Evolutionary conservation across 1,139 yeast species (phyloP).

Genomic region (Torulaspora pretoriensis): DNA sequence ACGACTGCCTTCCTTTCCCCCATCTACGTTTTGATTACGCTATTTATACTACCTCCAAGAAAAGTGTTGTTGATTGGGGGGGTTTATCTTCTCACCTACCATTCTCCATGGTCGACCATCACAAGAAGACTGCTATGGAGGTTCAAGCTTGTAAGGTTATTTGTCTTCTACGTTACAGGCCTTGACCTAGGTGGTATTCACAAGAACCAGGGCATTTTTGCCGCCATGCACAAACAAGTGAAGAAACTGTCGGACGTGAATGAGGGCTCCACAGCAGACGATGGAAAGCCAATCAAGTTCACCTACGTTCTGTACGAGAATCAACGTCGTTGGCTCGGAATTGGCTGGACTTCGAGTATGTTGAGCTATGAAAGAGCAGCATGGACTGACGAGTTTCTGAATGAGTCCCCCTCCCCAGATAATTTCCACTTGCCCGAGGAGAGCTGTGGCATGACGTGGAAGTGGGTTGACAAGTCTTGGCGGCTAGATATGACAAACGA

Average conservation of each 20-base stretch:
- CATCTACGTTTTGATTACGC: constrained; percentile 63
- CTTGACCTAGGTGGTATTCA: constrained; percentile 66
- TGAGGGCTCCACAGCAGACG: constrained; percentile 35
- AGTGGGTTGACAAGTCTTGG: constrained; percentile 95
- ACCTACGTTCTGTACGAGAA: constrained; percentile 93
- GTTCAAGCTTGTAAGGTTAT: constrained; percentile 61
- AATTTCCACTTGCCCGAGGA: constrained; percentile 74
- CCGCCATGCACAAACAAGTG: constrained; percentile 36
- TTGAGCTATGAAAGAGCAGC: constrained; percentile 90
- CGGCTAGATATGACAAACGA: constrained; percentile 82
- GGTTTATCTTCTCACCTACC: constrained; percentile 68
- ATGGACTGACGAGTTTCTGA: constrained; percentile 94
- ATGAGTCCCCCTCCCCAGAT: constrained; percentile 76
- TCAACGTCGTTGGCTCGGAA: constrained; percentile 95
- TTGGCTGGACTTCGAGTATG: constrained; percentile 94
- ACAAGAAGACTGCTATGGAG: constrained; percentile 82
- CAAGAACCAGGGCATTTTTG: constrained; percentile 32
- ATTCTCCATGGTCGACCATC: constrained; percentile 78
- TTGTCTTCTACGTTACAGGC: constrained; percentile 81
- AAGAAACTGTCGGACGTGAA: constrained; percentile 25
- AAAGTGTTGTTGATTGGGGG: constrained; percentile 60
- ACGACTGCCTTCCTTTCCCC: constrained; percentile 87
- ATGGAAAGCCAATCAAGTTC: constrained; percentile 71
- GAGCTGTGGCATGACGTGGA: constrained; percentile 73
- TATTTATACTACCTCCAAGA: constrained; percentile 67